Percentiles rank a stretch among this genome's conserved stretches.
phyloP scores from a whole-genome alignment of 2,329 filamentous ascomycete species.

The Botryotinia narcissicola region DNA sequence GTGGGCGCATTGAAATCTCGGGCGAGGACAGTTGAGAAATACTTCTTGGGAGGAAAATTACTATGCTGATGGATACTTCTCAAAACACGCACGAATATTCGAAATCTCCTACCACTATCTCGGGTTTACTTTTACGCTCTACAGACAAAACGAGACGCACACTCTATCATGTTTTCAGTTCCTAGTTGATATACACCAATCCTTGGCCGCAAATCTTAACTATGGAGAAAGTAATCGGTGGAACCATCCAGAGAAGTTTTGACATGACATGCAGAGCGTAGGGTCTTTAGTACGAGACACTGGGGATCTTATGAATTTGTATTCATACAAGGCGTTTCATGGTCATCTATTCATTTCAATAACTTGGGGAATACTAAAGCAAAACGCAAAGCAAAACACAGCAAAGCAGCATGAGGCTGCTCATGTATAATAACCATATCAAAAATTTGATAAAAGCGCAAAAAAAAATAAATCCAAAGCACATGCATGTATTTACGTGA shows the following conservation, averaged over 20 bases:
- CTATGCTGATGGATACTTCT: background rate
- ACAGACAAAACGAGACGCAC: background rate
- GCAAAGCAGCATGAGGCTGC: background rate
- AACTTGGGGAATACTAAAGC: background rate
- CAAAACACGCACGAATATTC: background rate
- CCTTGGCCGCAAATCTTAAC: background rate
- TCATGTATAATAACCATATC: constrained; percentile 8
- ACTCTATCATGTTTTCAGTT: background rate
- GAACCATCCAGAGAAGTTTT: background rate
- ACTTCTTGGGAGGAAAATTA: background rate
- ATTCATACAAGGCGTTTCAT: constrained; percentile 19
- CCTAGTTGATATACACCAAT: background rate
- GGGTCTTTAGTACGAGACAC: background rate
- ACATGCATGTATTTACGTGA: background rate
- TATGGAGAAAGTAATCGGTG: background rate
- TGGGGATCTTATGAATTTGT: background rate
- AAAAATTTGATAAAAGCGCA: background rate
- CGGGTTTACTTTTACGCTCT: background rate
- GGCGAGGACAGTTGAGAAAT: background rate
- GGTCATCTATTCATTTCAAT: constrained; percentile 16
- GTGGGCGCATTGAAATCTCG: background rate
- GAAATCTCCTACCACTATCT: background rate
- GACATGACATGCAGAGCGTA: background rate
- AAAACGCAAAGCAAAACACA: background rate
- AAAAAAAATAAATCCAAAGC: constrained; percentile 3